These are phyloP conservation scores for Alternaria hordeiaustralica DNA, from an alignment of 2,329 filamentous ascomycete species.

Conservation along the genomic window DNA sequence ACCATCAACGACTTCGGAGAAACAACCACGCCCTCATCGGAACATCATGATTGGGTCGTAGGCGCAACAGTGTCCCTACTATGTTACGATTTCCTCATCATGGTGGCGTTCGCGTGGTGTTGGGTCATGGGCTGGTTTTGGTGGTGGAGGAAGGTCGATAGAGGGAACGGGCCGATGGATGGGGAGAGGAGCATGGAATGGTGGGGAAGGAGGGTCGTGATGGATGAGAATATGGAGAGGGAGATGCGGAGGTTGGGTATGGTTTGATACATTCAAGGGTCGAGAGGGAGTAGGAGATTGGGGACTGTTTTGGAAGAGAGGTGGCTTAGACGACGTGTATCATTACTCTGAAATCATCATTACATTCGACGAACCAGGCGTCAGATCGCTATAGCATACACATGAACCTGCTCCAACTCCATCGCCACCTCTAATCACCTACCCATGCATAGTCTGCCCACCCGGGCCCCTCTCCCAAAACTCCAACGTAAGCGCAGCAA, in stretches of 20 bases:
- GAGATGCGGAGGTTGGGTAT: conserved; percentile 37
- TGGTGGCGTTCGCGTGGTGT: conserved; percentile 18
- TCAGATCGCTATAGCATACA: neutral
- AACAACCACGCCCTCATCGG: neutral
- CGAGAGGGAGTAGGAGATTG: neutral
- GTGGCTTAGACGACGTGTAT: neutral
- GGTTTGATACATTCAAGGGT: conserved; percentile 1
- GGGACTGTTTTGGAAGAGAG: neutral
- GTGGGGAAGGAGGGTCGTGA: neutral
- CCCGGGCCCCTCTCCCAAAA: conserved; percentile 75
- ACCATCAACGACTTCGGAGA: neutral
- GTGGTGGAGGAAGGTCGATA: conserved; percentile 8
- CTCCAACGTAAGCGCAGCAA: conserved; percentile 89
- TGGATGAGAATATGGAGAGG: conserved; percentile 17
- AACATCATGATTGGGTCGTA: conserved; percentile 11
- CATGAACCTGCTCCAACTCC: neutral
- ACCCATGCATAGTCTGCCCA: conserved; percentile 28
- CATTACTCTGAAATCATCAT: neutral
- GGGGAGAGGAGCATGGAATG: neutral
- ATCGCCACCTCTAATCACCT: neutral
- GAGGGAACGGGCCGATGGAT: neutral
- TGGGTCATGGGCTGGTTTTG: conserved; percentile 14
- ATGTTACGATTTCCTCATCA: conserved; percentile 23
- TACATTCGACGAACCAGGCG: neutral
- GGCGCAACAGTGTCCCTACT: conserved; percentile 21